Percentiles rank a stretch among this genome's conserved stretches.
Conservation (phyloP, 2,329 filamentous ascomycete species). For the Emergomyces africanus region DNA sequence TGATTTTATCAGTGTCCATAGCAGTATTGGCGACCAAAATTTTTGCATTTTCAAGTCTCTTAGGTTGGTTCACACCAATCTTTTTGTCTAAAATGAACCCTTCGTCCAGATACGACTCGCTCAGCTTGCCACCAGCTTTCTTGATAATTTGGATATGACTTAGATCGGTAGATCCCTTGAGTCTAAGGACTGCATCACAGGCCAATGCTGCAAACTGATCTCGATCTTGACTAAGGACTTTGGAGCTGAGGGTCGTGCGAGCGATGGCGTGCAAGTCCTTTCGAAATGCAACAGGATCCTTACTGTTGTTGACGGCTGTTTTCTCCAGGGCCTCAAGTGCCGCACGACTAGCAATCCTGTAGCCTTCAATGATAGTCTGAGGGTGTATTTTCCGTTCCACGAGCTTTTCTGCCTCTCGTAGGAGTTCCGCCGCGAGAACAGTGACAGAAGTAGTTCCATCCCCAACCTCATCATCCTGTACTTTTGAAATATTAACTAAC, state of each 20-base stretch:
- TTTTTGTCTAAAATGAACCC: conserved; percentile 99
- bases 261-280: conserved; percentile 85
- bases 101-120: conserved; percentile 93
- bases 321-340: conserved; percentile 74
- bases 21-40: conserved; percentile 96
- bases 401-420: conserved; percentile 92
- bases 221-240: conserved; percentile 83
- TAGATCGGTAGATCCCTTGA: conserved; percentile 83
- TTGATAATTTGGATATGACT: conserved; percentile 99
- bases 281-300: conserved; percentile 68
- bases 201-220: conserved; percentile 84
- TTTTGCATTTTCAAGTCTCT: conserved; percentile 94
- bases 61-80: conserved; percentile 97
- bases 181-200: conserved; percentile 77
- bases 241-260: conserved; percentile 90
- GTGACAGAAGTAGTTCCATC: conserved; percentile 98
- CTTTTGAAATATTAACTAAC: conserved; percentile 97
- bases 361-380: conserved; percentile 98
- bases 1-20: conserved; percentile 99
- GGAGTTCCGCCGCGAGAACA: conserved; percentile 84
- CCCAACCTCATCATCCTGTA: conserved; percentile 96
- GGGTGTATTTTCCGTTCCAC: conserved; percentile 98
- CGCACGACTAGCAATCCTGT: conserved; percentile 88
- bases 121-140: conserved; percentile 95
- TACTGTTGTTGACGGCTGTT: conserved; percentile 80